Percentiles rank a stretch among this genome's conserved stretches.
Conservation (phyloP, 345 rosid genomes). For the Gossypium stocksii region DNA sequence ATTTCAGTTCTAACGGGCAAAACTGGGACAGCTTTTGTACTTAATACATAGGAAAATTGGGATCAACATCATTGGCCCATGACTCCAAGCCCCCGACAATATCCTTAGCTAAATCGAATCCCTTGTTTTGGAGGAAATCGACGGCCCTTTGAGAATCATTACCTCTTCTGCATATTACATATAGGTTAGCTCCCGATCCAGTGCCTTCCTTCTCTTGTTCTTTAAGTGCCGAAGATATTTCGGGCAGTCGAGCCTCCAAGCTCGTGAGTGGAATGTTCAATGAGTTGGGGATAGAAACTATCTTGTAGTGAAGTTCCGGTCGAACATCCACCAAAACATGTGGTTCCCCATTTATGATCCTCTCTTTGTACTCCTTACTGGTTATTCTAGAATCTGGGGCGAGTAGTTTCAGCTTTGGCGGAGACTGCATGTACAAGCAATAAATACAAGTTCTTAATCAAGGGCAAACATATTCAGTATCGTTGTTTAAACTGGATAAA, state of each 20-base stretch:
- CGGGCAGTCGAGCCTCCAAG: slow-evolving; percentile 58
- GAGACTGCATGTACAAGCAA: slow-evolving; percentile 35
- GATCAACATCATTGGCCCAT: slow-evolving; percentile 77
- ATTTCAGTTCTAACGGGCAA: too few species aligned
- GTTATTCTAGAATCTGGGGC: slow-evolving; percentile 54
- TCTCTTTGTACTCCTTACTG: slow-evolving; percentile 51
- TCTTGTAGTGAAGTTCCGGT: slow-evolving; percentile 79
- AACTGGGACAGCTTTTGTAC: neutral
- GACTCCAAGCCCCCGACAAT: slow-evolving; percentile 78
- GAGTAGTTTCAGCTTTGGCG: slow-evolving; percentile 54
- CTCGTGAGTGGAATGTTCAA: slow-evolving; percentile 62
- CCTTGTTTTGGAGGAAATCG: slow-evolving; percentile 49
- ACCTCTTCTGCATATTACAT: slow-evolving; percentile 81
- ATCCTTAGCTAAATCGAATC: slow-evolving; percentile 63
- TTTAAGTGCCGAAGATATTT: slow-evolving; percentile 56
- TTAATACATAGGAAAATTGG: slow-evolving; percentile 70
- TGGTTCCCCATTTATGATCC: slow-evolving; percentile 40
- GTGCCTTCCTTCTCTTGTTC: slow-evolving; percentile 26
- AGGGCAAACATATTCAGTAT: neutral
- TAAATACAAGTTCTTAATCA: neutral
- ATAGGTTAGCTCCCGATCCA: slow-evolving; percentile 34
- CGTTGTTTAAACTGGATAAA: neutral
- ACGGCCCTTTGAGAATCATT: slow-evolving; percentile 96
- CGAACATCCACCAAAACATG: slow-evolving; percentile 69
- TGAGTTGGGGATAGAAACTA: slow-evolving; percentile 76